Conservation (phyloP, 768 basidiomycete species). For the Pleurotus platypus region DNA sequence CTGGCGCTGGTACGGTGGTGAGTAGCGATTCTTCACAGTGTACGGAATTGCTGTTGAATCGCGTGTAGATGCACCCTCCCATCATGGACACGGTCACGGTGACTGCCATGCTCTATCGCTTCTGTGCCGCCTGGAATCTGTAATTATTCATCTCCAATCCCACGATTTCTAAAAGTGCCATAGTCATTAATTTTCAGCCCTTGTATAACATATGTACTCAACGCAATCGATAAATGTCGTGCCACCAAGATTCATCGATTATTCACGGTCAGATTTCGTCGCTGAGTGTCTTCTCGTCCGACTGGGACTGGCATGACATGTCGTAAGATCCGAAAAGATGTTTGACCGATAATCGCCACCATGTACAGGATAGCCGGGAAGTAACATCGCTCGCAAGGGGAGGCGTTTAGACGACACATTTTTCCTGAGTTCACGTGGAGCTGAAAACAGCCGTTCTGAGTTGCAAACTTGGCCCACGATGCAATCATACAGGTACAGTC, state of each 20-base stretch:
- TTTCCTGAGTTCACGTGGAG: constrained; percentile 29
- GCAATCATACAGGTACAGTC: constrained; percentile 30
- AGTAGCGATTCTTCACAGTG: constrained; percentile 22
- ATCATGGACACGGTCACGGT: constrained; percentile 88
- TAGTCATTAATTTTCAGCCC: neutral
- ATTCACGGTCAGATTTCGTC: neutral
- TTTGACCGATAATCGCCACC: constrained; percentile 1
- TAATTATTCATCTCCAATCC: constrained; percentile 18
- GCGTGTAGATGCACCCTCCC: constrained; percentile 73
- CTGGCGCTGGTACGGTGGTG: constrained; percentile 82
- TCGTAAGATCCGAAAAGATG: constrained; percentile 5
- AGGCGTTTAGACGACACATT: constrained; percentile 1
- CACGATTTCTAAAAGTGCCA: neutral
- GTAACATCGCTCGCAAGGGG: neutral
- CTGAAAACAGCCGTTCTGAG: constrained; percentile 22
- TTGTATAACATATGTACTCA: constrained; percentile 10
- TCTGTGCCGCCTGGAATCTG: constrained; percentile 56
- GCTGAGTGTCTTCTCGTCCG: neutral
- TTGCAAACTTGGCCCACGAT: constrained; percentile 37
- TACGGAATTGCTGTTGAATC: constrained; percentile 9
- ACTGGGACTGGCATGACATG: neutral
- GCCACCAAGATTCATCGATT: neutral
- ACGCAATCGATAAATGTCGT: neutral
- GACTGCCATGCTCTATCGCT: constrained; percentile 83
- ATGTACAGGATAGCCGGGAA: constrained; percentile 5